Evolutionary conservation across 345 rosid genomes (phyloP).

Genomic region (Atalantia buxifolia): DNA sequence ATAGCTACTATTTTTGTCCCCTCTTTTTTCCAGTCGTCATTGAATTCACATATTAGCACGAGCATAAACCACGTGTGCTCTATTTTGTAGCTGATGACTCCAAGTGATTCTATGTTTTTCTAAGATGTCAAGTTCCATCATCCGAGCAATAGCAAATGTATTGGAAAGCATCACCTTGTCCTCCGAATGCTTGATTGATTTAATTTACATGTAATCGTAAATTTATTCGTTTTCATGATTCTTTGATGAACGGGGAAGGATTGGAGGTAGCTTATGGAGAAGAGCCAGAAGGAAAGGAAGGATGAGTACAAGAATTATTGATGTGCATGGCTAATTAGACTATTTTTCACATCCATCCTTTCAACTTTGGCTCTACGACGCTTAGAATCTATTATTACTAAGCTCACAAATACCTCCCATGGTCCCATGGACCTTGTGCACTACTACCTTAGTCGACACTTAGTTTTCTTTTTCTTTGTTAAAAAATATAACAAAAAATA

Average conservation of each 20-base stretch:
- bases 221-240: neutral
- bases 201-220: too few species aligned
- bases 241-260: neutral
- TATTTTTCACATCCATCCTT: neutral
- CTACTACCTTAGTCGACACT: too few species aligned
- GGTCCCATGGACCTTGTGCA: too few species aligned
- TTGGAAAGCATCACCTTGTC: neutral
- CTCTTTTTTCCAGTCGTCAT: neutral
- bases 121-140: neutral
- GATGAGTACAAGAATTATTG: neutral
- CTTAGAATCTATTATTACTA: neutral
- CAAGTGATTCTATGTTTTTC: too few species aligned
- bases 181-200: neutral
- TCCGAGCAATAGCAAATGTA: constrained; percentile 1
- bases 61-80: constrained; percentile 4
- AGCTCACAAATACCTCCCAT: neutral
- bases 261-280: neutral
- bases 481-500: too few species aligned
- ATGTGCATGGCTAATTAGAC: neutral
- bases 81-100: neutral
- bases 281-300: neutral
- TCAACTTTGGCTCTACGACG: neutral
- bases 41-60: neutral
- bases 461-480: too few species aligned
- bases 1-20: neutral